Evolutionary conservation across 352 stramenopile genomes (phyloP), one percentile per base, ranked within the genome.

Genomic region (Globisporangium alternatum): DNA sequence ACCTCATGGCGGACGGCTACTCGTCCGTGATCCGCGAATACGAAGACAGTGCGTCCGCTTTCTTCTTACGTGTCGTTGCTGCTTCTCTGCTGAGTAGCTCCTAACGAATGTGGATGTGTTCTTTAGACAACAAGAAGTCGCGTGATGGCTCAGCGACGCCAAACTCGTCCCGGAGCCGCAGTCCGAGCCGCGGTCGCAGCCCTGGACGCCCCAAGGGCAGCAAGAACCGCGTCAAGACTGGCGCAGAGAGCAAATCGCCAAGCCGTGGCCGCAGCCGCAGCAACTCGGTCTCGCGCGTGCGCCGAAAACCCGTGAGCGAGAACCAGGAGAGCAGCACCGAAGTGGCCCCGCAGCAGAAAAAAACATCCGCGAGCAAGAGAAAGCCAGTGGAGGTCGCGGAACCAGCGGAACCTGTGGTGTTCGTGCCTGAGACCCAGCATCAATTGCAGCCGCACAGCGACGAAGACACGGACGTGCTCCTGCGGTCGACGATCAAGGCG

Each of bases 1-100:
- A 95, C 56, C 76, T 95, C 31, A 76, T 88, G 56, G 79, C 82
- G 2, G 86, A 95, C 66, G 84, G 84, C 22, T 90, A 92, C 71
- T 85, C 72, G 53, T 60, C 76, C 3, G 69, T 89, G 63, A 89
- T 95, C 60, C 88, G 84, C 56, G 67, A 70, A 39, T 95, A 83
- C 57, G 84, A 93, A 72, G 76, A 86, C 44, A 64, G 79, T 90
- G 64, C 52, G 73, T 80, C 31, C 9, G 7, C 28, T 31, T 56
- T 17, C 5, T 21, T 35, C 6, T 41, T 41, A 5, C 21, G 10
- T 39, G 48, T 37, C 3, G 3, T 44, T 35, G 10, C 45, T 2
- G 1, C 5, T 30, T 33, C 22, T 12, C 52, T 22, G 2, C n/a
- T 22, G 5, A 47, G 30, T 10, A 15, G n/a, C 48, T 66, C 37